These are phyloP conservation scores for Podospora pseudoanserina DNA, from an alignment of 495 filamentous ascomycete genomes.

Conservation along the genomic window DNA sequence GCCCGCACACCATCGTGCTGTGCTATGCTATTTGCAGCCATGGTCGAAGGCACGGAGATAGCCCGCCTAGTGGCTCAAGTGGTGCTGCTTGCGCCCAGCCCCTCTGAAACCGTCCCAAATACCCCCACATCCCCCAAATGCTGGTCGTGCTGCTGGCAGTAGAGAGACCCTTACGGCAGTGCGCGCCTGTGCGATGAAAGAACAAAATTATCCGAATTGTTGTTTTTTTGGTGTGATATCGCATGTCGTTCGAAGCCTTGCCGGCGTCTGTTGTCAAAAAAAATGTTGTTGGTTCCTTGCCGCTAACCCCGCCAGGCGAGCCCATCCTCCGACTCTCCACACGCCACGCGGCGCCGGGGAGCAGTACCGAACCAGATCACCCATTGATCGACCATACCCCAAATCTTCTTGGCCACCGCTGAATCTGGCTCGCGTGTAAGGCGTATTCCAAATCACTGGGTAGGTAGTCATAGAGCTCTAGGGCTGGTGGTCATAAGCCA, in stretches of 20 bases:
- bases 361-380: not conserved
- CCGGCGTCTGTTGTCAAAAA: no score
- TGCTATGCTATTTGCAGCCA: constrained; percentile 4
- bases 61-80: not conserved
- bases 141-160: not conserved
- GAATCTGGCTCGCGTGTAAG: not conserved
- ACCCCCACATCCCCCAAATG: constrained; percentile 1
- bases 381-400: not conserved
- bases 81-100: not conserved
- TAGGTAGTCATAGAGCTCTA: not conserved
- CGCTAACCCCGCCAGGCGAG: constrained; percentile 1
- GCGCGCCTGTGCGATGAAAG: not conserved
- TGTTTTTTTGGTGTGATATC: not conserved
- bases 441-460: not conserved
- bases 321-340: not conserved
- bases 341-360: not conserved
- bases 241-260: not conserved
- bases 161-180: not conserved
- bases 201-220: not conserved
- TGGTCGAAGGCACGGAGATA: not conserved
- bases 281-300: not conserved
- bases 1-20: not conserved
- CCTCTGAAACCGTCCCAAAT: not conserved
- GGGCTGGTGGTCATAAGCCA: not conserved
- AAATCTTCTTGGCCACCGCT: not conserved